Conservation (phyloP, 352 stramenopile genomes). For the Phytopythium helicoides region DNA sequence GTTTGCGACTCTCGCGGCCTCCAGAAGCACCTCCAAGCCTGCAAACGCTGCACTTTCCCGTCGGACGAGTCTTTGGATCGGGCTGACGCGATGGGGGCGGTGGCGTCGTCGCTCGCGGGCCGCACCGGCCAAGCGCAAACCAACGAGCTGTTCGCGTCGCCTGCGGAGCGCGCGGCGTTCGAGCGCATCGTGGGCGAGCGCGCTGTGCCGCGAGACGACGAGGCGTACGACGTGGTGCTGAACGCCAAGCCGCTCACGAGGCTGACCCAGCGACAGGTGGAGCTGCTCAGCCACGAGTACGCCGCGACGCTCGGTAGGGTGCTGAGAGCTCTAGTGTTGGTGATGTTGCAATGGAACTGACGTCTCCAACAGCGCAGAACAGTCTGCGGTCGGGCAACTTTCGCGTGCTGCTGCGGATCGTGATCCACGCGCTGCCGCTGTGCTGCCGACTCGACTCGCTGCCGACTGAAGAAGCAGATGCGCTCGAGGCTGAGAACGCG, state of each 20-base stretch:
- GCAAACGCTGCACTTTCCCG: too few relatives aligned
- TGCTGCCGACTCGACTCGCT: conserved; percentile 57
- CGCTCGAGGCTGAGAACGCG: conserved; percentile 19
- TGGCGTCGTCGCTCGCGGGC: conserved; percentile 29
- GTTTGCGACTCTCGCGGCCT: too few relatives aligned
- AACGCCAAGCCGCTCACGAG: conserved; percentile 37
- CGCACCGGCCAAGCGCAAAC: conserved; percentile 12
- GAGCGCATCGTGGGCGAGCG: conserved; percentile 69
- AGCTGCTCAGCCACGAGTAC: conserved; percentile 61
- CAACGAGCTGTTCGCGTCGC: conserved; percentile 42
- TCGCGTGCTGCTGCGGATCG: conserved; percentile 60
- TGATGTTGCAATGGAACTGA: conserved; percentile 3
- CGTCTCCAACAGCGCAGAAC: conserved; percentile 42
- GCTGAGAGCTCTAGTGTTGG: background rate
- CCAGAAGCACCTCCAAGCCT: too few relatives aligned
- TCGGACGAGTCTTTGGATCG: too few relatives aligned
- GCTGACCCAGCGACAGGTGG: conserved; percentile 55
- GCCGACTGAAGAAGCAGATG: conserved; percentile 43
- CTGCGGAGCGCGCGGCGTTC: conserved; percentile 52
- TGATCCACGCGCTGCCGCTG: conserved; percentile 51
- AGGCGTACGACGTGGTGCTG: conserved; percentile 52
- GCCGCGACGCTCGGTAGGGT: conserved; percentile 52
- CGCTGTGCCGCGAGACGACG: conserved; percentile 45
- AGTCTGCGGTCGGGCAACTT: conserved; percentile 75
- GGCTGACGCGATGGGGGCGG: conserved; percentile 33